Percentiles rank a stretch among this genome's conserved stretches.
Evolutionary conservation across 805 yeast genomes (phyloP).

Genomic region (Saturnispora hagleri): DNA sequence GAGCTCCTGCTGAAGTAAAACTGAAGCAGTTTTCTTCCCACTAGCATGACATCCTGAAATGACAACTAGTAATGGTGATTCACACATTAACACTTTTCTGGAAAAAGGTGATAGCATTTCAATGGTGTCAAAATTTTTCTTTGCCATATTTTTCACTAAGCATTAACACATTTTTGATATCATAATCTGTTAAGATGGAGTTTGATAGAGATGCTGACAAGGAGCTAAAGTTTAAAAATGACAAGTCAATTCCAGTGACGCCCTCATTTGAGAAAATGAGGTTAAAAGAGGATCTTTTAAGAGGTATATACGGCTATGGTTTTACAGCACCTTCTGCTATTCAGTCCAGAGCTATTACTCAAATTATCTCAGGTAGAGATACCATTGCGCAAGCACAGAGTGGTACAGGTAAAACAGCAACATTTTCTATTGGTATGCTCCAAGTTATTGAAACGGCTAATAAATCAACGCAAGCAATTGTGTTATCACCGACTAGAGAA

Average conservation of each 20-base stretch:
- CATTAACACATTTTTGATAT: neutral
- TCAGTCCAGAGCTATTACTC: constrained; percentile 95
- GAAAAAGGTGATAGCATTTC: neutral
- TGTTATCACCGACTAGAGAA: constrained; percentile 94
- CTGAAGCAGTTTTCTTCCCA: constrained; percentile 25
- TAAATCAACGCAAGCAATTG: constrained; percentile 78
- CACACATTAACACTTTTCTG: neutral
- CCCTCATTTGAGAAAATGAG: constrained; percentile 68
- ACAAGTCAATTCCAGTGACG: constrained; percentile 35
- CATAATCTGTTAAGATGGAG: constrained; percentile 31
- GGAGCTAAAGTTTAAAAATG: constrained; percentile 51
- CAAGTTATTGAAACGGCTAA: constrained; percentile 70
- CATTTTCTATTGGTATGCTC: constrained; percentile 89
- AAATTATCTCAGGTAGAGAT: constrained; percentile 89
- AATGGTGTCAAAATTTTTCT: neutral
- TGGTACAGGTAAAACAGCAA: constrained; percentile 99
- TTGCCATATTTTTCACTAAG: neutral
- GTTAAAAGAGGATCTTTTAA: constrained; percentile 61
- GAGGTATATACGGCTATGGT: constrained; percentile 82
- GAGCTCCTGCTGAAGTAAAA: constrained; percentile 17
- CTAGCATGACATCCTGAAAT: constrained; percentile 31
- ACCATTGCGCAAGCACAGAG: constrained; percentile 98
- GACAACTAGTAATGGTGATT: constrained; percentile 17
- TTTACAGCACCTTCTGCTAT: constrained; percentile 95
- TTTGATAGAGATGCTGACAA: constrained; percentile 52